Evolutionary conservation across 306 rosid genomes (phyloP), one percentile per base, ranked within the genome.

Genomic region (Trifolium fragiferum): DNA sequence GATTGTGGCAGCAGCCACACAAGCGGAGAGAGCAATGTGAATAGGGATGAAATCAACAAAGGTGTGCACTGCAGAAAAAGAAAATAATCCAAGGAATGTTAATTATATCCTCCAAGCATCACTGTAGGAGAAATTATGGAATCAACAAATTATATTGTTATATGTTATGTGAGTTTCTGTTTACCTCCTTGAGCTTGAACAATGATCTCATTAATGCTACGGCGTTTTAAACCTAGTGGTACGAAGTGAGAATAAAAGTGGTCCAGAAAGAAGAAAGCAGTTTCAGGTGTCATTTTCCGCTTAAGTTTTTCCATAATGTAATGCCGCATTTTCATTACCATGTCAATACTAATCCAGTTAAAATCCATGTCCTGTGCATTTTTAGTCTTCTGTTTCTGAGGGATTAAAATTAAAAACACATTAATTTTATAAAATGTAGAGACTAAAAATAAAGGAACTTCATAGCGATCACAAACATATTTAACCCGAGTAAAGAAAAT

Each of bases 131-230:
- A 23, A 62, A 41, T 18, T 8, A 71, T 1, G 20, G 15, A 51
- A 27, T 23, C 13, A 60, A 7, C 15, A n/a, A 43, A 57, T 6
- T 23, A 9, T 18, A 44, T 46, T 66, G 75, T 4, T 37, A 1
- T 15, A 49, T 35, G 37, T 37, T 7, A 4, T 27, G 47, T 7
- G 6, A 68, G 41, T 44, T 58, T 58, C 10, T 58, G 9, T 12
- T 66, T 46, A 73, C 79, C 83, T 46, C 74, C 79, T 57, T 66
- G 75, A 66, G 79, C 43, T 10, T 79, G 75, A 50, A 79, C 75
- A 27, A 79, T 58, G 64, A 73, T 79, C 50, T 73, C 70, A 73
- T 73, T 58, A 4, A 73, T 73, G 32, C 30, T 20, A 41, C 65
- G 75, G 5, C 65, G 71, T 38, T 33, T 58, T 53, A 80, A 67